A percentile compares a stretch with the other conserved stretches of the same genome.
phyloP scores from a whole-genome alignment of 169 alveolate genomes.

The Cytauxzoon felis region DNA sequence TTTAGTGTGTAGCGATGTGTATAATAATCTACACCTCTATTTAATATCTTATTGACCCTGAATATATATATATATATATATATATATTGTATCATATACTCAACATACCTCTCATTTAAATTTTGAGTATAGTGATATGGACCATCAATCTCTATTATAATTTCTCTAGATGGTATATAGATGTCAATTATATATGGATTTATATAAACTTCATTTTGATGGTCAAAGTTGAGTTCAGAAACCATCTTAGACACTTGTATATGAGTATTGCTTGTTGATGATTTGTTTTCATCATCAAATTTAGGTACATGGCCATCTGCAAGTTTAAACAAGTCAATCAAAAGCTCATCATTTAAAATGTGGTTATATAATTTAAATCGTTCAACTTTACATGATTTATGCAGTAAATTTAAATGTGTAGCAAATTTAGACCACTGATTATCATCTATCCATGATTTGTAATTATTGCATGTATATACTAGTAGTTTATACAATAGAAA shows the following conservation, averaged over 20 bases:
- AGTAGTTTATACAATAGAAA: not conserved
- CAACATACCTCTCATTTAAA: constrained; percentile 29
- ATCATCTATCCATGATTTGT: not conserved
- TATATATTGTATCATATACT: not conserved
- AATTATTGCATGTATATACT: not conserved
- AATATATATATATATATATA: not conserved
- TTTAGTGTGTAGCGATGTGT: constrained; percentile 17
- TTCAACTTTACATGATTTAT: not conserved
- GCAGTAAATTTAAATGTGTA: constrained; percentile 1
- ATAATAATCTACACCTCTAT: not conserved
- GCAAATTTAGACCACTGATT: constrained; percentile 5
- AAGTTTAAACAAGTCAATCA: no score
- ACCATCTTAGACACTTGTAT: constrained; percentile 37
- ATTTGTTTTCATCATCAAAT: constrained; percentile 10
- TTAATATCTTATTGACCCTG: constrained; percentile 22
- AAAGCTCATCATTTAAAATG: not conserved
- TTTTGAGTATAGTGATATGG: constrained; percentile 45
- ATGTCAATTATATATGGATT: constrained; percentile 44
- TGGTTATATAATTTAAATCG: not conserved
- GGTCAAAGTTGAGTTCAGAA: constrained; percentile 7
- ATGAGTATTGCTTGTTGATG: constrained; percentile 49
- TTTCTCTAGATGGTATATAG: not conserved
- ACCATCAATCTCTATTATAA: constrained; percentile 49
- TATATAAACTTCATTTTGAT: constrained; percentile 20
- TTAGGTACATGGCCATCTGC: not conserved